Evolutionary conservation across 805 yeast species (phyloP).

Genomic region (Starmerella apis): DNA sequence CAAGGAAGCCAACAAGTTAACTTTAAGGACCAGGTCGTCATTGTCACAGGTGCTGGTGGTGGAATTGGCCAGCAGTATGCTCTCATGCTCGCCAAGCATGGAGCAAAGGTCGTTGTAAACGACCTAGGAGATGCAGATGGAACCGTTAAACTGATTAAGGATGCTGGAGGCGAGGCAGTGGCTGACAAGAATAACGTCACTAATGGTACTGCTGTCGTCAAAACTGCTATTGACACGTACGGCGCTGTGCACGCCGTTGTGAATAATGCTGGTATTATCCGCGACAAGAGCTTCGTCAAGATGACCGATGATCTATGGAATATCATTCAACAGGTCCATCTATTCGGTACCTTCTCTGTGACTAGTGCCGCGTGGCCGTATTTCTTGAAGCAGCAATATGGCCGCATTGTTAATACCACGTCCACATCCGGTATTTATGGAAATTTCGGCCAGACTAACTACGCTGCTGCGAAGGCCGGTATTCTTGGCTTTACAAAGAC

Average conservation of each 20-base stretch:
- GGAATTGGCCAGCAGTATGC: constrained; percentile 94
- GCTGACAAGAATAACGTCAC: constrained; percentile 77
- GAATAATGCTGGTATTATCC: constrained; percentile 89
- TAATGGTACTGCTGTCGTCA: constrained; percentile 63
- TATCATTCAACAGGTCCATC: constrained; percentile 68
- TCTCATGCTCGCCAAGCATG: constrained; percentile 69
- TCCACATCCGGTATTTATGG: constrained; percentile 97
- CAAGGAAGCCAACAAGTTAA: constrained; percentile 53
- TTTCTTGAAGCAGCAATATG: constrained; percentile 64
- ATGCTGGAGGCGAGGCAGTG: constrained; percentile 69
- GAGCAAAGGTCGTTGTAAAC: constrained; percentile 90
- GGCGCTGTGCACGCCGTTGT: constrained; percentile 79
- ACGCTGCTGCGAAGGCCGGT: constrained; percentile 87
- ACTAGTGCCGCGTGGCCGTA: constrained; percentile 90
- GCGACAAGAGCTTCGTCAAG: constrained; percentile 79
- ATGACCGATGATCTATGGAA: constrained; percentile 80
- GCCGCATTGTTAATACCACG: constrained; percentile 77
- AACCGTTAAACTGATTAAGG: constrained; percentile 64
- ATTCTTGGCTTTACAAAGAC: constrained; percentile 77
- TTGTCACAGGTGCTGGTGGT: constrained; percentile 90
- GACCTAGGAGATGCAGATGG: constrained; percentile 66
- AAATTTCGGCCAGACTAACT: constrained; percentile 94
- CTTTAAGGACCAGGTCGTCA: constrained; percentile 71
- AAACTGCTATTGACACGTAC: constrained; percentile 62
- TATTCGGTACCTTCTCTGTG: constrained; percentile 68